Conservation (phyloP, 2,329 filamentous ascomycete genomes). For the Zasmidium angulare region DNA sequence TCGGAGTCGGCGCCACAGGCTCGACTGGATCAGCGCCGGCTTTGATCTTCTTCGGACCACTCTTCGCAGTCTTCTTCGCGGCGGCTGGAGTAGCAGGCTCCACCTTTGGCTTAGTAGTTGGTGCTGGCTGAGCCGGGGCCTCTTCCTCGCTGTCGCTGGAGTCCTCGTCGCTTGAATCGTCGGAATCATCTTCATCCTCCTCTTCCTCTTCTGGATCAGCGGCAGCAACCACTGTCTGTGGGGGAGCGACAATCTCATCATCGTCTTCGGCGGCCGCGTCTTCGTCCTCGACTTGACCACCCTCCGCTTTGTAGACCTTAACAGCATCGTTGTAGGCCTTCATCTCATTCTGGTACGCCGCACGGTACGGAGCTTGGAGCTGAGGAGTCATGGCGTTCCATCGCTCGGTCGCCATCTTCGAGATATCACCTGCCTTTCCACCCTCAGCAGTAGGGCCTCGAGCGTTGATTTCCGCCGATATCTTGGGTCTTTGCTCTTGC, state of each 20-base stretch:
- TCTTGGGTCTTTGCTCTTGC: slow-evolving; percentile 79
- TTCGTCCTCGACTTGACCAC: slow-evolving; percentile 34
- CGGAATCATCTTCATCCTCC: slow-evolving; percentile 18
- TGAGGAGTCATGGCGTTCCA: slow-evolving; percentile 75
- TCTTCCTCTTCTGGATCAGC: slow-evolving; percentile 25
- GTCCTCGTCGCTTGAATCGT: slow-evolving; percentile 16
- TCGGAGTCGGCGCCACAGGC: slow-evolving; percentile 25
- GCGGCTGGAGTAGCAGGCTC: slow-evolving; percentile 24
- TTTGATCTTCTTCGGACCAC: slow-evolving; percentile 31
- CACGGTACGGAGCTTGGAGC: slow-evolving; percentile 69
- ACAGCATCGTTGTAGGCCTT: slow-evolving; percentile 57
- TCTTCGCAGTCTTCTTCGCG: slow-evolving; percentile 35
- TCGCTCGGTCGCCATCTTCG: slow-evolving; percentile 80
- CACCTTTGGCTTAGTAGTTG: slow-evolving; percentile 24
- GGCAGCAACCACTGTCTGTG: slow-evolving; percentile 8
- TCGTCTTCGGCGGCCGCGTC: slow-evolving; percentile 19
- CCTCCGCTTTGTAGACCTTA: slow-evolving; percentile 57
- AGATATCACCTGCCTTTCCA: slow-evolving; percentile 80
- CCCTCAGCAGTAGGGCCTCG: slow-evolving; percentile 53
- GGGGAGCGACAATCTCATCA: slow-evolving; percentile 20
- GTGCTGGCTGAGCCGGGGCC: slow-evolving; percentile 34
- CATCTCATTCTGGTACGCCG: slow-evolving; percentile 58
- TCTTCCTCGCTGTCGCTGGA: slow-evolving; percentile 29
- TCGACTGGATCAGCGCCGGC: slow-evolving; percentile 27
- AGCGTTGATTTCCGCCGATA: slow-evolving; percentile 64